Evolutionary conservation across 225 moss, liverwort and hornwort species (phyloP), one percentile per base, ranked within the genome.

Genomic region (Physcomitrellopsis africana): DNA sequence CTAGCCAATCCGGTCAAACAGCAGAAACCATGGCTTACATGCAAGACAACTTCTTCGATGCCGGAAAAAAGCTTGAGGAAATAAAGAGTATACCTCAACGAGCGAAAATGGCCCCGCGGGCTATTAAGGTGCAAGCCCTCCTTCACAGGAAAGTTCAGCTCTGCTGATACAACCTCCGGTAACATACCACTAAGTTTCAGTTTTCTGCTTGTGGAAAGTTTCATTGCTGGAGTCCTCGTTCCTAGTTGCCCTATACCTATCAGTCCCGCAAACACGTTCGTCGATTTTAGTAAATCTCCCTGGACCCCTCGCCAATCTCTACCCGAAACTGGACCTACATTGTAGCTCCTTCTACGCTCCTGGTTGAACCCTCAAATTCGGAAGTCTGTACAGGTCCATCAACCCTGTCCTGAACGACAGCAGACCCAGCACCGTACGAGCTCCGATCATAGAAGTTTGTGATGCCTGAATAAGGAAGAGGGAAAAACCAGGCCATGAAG

Each of bases 21-120:
- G 15, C 11, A 2, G 48, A 49, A 11, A 0, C 51, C 5, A 11
- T 5, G 10, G 63, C 9, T 45, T 5, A 19, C 67, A 12, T 12
- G 27, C 24, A 16, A 18, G 64, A 29, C 24, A 20, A 45, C 51
- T 24, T 61, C 18, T 26, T 24, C 16, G 69, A 52, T 54, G 24
- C 27, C 14, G 10, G 55, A 23, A 43, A 12, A 29, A 6, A 47
- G 60, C 29, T 0, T 53, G 41, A 41, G 14, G 27, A n/a, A 60
- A 67, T 81, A 62, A 41, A 52, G 24, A 45, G 3, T 0, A 70
- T 81, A 95, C 94, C 94, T 95, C 24, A 91, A 72, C 42, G 94
- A 95, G 70, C 94, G 92, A 60, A 73, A 72, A 72, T 92, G 94
- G 43, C 94, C 83, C 37, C 83, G 84, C 24, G 72, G 72, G 14